Conservation (phyloP, 2,329 filamentous ascomycete species). For the Fusarium keratoplasticum region DNA sequence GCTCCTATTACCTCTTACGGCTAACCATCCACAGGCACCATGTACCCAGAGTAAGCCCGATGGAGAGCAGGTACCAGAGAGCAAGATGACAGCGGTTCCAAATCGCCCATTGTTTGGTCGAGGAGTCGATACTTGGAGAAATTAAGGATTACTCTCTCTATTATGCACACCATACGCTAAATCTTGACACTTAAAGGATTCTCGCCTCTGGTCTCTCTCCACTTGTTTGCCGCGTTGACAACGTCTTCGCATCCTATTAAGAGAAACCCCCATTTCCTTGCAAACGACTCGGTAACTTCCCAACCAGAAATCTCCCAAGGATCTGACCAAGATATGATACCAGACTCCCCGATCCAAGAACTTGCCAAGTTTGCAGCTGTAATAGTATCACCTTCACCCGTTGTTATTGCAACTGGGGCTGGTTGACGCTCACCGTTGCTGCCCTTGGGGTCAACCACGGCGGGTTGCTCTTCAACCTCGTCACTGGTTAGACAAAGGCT, state of each 20-base stretch:
- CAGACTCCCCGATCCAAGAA: neutral
- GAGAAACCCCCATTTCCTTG: conserved; percentile 32
- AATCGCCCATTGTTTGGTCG: neutral
- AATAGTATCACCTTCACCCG: too few relatives aligned
- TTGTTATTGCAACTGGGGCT: neutral
- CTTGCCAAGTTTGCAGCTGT: neutral
- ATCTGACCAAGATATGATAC: neutral
- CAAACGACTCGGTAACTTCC: conserved; percentile 10
- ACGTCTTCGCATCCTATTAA: conserved; percentile 26
- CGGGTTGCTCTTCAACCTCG: neutral
- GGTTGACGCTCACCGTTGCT: neutral
- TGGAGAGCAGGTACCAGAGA: neutral
- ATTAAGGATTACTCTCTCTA: too few relatives aligned
- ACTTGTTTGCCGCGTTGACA: conserved; percentile 21
- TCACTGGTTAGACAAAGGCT: neutral
- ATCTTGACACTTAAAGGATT: conserved; percentile 18
- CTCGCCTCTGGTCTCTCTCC: conserved; percentile 27
- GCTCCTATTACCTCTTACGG: neutral
- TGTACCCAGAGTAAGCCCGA: neutral
- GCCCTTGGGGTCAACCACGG: neutral
- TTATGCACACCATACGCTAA: neutral
- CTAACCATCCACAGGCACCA: neutral
- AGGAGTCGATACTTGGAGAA: too few relatives aligned
- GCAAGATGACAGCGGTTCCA: neutral
- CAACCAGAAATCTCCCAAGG: neutral